Conservation (phyloP, 495 filamentous ascomycete species). For the Hyaloscypha hepaticicola region DNA sequence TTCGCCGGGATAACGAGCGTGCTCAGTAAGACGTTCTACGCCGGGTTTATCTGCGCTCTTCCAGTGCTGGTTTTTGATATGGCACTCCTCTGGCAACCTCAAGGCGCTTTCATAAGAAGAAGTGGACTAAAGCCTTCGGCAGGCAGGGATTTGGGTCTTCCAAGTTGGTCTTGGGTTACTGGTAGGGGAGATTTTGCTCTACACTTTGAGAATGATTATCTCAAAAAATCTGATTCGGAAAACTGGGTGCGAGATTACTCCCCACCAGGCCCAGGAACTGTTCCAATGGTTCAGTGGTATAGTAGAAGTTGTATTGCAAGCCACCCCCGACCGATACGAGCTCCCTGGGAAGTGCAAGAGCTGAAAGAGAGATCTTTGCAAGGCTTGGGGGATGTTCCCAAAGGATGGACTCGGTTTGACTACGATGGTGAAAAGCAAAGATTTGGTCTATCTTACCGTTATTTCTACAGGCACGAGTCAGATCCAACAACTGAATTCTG, state of each 20-base stretch:
- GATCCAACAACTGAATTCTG: slow-evolving; percentile 4
- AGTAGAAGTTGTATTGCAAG: neutral
- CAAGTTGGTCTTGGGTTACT: neutral
- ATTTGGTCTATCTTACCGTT: too few relatives aligned
- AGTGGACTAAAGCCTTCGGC: neutral
- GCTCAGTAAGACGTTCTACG: slow-evolving; percentile 6
- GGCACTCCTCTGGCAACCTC: neutral
- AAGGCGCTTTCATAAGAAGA: neutral
- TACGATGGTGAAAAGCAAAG: neutral
- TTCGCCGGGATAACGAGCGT: slow-evolving; percentile 3
- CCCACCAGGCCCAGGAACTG: neutral
- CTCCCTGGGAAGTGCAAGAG: neutral
- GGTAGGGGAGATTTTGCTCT: neutral
- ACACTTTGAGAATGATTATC: neutral
- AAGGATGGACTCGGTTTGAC: neutral
- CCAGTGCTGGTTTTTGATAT: slow-evolving; percentile 12
- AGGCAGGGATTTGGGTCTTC: neutral
- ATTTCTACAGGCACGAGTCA: slow-evolving; percentile 5
- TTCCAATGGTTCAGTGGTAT: neutral
- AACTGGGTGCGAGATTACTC: neutral
- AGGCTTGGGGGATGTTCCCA: neutral
- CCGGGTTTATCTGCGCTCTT: slow-evolving; percentile 14
- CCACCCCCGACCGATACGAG: neutral
- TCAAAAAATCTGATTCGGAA: neutral
- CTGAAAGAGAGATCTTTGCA: neutral